These are phyloP conservation scores for Esteya vermicola DNA, from an alignment of 2,329 filamentous ascomycete species.

Conservation along the genomic window DNA sequence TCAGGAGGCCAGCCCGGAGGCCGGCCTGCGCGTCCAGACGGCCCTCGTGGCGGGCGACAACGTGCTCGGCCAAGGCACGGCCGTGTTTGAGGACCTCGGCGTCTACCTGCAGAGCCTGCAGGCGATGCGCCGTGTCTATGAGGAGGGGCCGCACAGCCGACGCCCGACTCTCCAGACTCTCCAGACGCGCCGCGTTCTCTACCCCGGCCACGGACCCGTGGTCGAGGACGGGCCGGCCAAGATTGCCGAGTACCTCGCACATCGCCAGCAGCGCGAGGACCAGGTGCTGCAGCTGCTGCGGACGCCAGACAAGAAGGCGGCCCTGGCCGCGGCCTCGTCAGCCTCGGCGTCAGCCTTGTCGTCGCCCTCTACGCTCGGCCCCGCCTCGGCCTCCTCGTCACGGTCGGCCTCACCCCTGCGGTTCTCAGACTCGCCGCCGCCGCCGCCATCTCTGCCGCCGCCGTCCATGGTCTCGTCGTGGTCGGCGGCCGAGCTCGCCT, in stretches of 20 bases:
- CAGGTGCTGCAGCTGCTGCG: conserved; percentile 57
- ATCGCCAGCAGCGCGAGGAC: conserved; percentile 65
- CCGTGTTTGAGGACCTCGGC: conserved; percentile 55
- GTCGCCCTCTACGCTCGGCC: not conserved
- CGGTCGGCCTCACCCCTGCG: too few species aligned
- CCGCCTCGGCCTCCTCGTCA: not conserved
- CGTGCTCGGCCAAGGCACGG: conserved; percentile 59
- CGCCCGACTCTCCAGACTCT: too few species aligned
- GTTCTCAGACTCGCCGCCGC: too few species aligned
- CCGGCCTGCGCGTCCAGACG: too few species aligned
- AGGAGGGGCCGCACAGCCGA: conserved; percentile 37
- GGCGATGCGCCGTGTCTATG: conserved; percentile 45
- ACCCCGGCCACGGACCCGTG: conserved; percentile 77
- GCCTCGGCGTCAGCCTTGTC: not conserved
- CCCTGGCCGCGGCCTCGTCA: not conserved
- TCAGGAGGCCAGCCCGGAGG: too few species aligned
- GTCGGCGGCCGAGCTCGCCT: conserved; percentile 73
- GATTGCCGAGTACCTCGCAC: conserved; percentile 70
- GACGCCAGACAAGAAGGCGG: conserved; percentile 12
- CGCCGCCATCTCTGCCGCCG: not conserved
- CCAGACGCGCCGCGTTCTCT: conserved; percentile 51
- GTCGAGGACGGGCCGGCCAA: conserved; percentile 57
- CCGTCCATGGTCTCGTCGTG: conserved; percentile 23
- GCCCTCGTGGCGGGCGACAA: conserved; percentile 65
- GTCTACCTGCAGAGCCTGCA: conserved; percentile 47